Conservation (phyloP, 2,329 filamentous ascomycete species). For the Clonostachys rhizophaga region DNA sequence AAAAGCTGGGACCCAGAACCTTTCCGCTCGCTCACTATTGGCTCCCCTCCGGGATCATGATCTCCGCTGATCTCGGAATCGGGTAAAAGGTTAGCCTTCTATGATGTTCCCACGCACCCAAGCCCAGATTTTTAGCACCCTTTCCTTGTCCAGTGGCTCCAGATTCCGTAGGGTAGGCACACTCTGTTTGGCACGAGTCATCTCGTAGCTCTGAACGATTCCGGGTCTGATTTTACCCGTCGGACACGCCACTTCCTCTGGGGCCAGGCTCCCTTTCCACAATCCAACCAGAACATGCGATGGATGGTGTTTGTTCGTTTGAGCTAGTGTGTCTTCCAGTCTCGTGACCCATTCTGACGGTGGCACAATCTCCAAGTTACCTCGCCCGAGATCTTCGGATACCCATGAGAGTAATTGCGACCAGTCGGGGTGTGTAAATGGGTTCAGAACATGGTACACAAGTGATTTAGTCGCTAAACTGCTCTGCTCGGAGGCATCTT, state of each 20-base stretch:
- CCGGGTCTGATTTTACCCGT: too few relatives aligned
- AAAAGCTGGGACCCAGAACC: too few relatives aligned
- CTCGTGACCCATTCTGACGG: conserved; percentile 8
- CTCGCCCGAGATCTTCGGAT: not conserved
- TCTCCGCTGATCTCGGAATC: too few relatives aligned
- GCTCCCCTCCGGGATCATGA: too few relatives aligned
- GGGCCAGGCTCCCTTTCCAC: conserved; percentile 10
- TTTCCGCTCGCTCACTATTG: too few relatives aligned
- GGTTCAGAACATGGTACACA: conserved; percentile 15
- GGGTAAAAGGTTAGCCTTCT: too few relatives aligned
- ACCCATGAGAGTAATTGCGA: conserved; percentile 9
- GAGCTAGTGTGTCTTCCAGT: conserved; percentile 5
- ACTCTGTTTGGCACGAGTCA: too few relatives aligned
- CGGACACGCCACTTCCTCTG: too few relatives aligned
- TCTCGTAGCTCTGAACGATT: too few relatives aligned
- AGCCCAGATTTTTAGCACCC: conserved; percentile 11
- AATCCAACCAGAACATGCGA: conserved; percentile 12
- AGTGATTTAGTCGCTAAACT: not conserved
- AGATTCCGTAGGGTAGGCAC: not conserved
- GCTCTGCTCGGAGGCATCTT: too few relatives aligned
- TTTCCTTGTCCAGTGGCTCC: conserved; percentile 6
- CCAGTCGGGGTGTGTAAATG: conserved; percentile 9
- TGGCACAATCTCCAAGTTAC: conserved; percentile 3
- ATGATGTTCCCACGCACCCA: conserved; percentile 6
- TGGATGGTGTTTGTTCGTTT: conserved; percentile 6